Percentiles rank a stretch among this genome's conserved stretches.
phyloP scores from a whole-genome alignment of 768 basidiomycete genomes.

The Hygrocybe coccinea region DNA sequence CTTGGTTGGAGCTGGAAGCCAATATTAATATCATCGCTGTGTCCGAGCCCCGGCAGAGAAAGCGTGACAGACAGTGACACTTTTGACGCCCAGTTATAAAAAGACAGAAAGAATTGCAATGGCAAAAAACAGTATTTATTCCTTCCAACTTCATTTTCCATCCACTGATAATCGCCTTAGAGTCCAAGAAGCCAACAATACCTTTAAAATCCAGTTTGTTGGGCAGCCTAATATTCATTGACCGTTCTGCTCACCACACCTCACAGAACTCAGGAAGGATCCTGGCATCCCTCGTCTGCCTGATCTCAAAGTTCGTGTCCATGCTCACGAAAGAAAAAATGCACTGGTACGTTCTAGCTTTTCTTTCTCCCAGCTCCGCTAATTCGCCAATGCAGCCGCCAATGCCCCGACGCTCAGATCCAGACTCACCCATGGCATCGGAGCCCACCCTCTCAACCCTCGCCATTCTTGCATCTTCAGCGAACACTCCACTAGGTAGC shows the following conservation, averaged over 20 bases:
- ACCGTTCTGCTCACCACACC: background rate
- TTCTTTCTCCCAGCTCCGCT: slow-evolving; percentile 2
- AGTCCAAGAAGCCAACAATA: slow-evolving; percentile 37
- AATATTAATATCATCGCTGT: no score
- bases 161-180: slow-evolving; percentile 18
- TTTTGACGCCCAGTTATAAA: no score
- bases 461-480: slow-evolving; percentile 41
- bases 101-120: background rate
- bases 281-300: slow-evolving; percentile 83
- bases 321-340: slow-evolving; percentile 30
- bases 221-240: background rate
- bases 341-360: slow-evolving; percentile 35
- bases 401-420: slow-evolving; percentile 32
- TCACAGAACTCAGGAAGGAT: slow-evolving; percentile 78
- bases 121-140: slow-evolving; percentile 2
- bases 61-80: no score
- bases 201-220: slow-evolving; percentile 40
- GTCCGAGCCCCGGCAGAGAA: no score
- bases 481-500: slow-evolving; percentile 1
- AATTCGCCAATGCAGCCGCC: slow-evolving; percentile 3
- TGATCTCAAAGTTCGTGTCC: slow-evolving; percentile 48
- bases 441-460: slow-evolving; percentile 66
- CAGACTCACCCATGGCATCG: slow-evolving; percentile 66
- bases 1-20: no score
- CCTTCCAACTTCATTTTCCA: background rate